phyloP scores from a whole-genome alignment of 2,329 filamentous ascomycete species.

The Tolypocladium tropicale region DNA sequence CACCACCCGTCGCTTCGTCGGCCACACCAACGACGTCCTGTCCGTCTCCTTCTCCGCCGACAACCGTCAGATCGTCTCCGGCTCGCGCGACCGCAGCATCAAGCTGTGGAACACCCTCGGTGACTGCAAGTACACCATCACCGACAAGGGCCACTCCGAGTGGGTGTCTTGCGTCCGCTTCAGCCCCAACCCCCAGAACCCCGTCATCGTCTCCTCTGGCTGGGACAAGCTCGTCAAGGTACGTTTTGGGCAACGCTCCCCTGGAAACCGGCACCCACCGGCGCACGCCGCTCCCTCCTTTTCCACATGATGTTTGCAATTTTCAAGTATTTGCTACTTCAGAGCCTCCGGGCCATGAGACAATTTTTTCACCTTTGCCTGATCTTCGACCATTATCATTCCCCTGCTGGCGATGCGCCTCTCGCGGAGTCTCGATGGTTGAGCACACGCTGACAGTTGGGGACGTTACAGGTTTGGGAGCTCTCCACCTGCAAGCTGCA shows the following conservation, averaged over 20 bases:
- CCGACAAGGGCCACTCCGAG: slow-evolving; percentile 99
- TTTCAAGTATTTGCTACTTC: slow-evolving; percentile 99
- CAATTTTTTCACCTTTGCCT: slow-evolving; percentile 83
- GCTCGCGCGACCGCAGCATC: slow-evolving; percentile 95
- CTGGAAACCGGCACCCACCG: slow-evolving; percentile 2
- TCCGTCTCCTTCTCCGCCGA: slow-evolving; percentile 99
- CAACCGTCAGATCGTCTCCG: slow-evolving; percentile 99
- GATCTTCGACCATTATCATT: slow-evolving; percentile 41
- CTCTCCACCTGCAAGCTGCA: slow-evolving; percentile 98
- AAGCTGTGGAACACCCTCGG: slow-evolving; percentile 99
- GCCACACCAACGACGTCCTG: slow-evolving; percentile 98
- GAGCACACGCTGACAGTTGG: slow-evolving; percentile 4
- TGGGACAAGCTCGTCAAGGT: slow-evolving; percentile 99
- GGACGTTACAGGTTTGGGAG: slow-evolving; percentile 86
- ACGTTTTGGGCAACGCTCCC: slow-evolving; percentile 32
- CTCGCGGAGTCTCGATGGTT: not conserved
- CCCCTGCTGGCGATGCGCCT: slow-evolving; percentile 1
- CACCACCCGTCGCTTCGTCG: slow-evolving; percentile 96
- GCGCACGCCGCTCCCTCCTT: not conserved
- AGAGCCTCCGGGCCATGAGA: slow-evolving; percentile 98
- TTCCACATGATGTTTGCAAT: slow-evolving; percentile 81
- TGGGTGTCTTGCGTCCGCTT: slow-evolving; percentile 99
- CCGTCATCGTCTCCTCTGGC: slow-evolving; percentile 94
- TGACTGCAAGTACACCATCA: slow-evolving; percentile 99
- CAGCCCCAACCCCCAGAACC: slow-evolving; percentile 99